These are phyloP conservation scores for Amauroascus verrucosus DNA, from an alignment of 2,329 filamentous ascomycete species.

Conservation along the genomic window DNA sequence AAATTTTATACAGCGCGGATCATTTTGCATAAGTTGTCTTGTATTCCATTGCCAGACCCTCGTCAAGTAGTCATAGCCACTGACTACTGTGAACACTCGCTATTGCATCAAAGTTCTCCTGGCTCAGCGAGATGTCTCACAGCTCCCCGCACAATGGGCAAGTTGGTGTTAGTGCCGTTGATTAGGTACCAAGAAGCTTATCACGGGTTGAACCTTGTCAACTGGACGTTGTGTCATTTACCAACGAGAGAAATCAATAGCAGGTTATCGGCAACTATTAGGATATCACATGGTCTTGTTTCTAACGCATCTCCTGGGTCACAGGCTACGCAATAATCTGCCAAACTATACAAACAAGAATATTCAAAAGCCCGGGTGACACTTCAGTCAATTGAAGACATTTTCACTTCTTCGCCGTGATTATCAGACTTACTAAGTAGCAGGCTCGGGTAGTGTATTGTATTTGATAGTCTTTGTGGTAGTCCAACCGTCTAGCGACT, in stretches of 20 bases:
- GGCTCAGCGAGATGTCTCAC: too few relatives aligned
- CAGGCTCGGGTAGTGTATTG: not conserved
- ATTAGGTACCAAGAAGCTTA: not conserved
- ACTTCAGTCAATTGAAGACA: not conserved
- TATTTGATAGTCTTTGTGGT: constrained; percentile 1
- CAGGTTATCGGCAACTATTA: not conserved
- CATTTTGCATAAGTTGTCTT: too few relatives aligned
- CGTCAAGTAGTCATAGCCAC: too few relatives aligned
- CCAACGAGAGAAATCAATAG: not conserved
- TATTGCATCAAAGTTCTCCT: too few relatives aligned
- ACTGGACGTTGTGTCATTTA: not conserved
- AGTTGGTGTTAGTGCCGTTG: not conserved
- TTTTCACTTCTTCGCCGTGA: not conserved
- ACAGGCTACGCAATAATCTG: not conserved
- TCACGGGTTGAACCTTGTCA: too few relatives aligned
- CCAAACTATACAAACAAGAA: not conserved
- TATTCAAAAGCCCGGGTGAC: not conserved
- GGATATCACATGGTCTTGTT: not conserved
- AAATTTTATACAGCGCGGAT: too few relatives aligned
- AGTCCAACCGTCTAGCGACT: constrained; percentile 42
- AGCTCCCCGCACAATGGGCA: too few relatives aligned
- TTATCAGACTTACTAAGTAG: not conserved
- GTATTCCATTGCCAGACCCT: too few relatives aligned
- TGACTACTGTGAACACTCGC: too few relatives aligned
- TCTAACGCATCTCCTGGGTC: not conserved